These are phyloP conservation scores for Diophrys sp. DNA, from an alignment of 73 alveolate species.

Conservation along the genomic window DNA sequence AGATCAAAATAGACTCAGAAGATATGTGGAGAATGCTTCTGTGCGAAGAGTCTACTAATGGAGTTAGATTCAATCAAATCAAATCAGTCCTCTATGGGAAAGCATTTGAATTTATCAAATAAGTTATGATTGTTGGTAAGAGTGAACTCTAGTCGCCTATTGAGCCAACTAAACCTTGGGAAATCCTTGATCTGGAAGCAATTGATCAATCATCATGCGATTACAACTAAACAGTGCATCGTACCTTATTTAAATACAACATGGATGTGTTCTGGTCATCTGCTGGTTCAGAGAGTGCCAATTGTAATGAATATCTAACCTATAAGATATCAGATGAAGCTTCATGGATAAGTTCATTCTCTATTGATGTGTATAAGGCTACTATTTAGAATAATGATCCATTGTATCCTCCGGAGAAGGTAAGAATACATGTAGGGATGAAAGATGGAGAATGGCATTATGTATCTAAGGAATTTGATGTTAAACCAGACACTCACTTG, in stretches of 20 bases:
- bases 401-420: slow-evolving; percentile 10
- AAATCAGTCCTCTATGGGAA: neutral
- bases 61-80: neutral
- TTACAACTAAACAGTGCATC: slow-evolving; percentile 16
- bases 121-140: too few species aligned
- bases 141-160: neutral
- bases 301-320: slow-evolving; percentile 6
- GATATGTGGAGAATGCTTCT: neutral
- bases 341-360: neutral
- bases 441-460: slow-evolving; percentile 4
- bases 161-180: neutral
- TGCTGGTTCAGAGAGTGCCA: slow-evolving; percentile 10
- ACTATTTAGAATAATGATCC: neutral
- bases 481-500: neutral
- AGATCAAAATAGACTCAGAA: neutral
- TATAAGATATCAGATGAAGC: slow-evolving; percentile 3
- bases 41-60: too few species aligned
- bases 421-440: slow-evolving; percentile 20
- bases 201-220: slow-evolving; percentile 19
- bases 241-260: slow-evolving; percentile 14
- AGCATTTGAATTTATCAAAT: neutral
- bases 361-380: neutral
- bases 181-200: neutral
- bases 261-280: slow-evolving; percentile 31
- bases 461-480: neutral